Evolutionary conservation across 371 early-diverging fungal species (phyloP), one percentile per base, ranked within the genome.

Genomic region (Mortierella sp.): DNA sequence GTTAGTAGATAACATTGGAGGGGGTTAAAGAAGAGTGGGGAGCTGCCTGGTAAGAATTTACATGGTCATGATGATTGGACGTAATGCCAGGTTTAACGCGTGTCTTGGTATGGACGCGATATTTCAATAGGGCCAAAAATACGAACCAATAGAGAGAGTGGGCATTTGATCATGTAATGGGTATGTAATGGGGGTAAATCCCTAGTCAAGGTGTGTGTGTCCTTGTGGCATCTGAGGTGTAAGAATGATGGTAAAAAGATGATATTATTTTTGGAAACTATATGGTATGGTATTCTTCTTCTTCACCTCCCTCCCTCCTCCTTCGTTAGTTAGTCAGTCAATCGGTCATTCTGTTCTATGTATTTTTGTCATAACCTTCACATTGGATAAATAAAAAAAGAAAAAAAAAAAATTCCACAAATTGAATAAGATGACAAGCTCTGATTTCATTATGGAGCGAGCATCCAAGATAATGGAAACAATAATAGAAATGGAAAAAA

Each of bases 281-380:
- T 28, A 29, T 53, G 53, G 53, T 53, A 53, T 53, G 53, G n/a
- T 49, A 49, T 22, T 5, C 23, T 22, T 49, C 3, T 17, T 49
- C 23, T n/a, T 19, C 49, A 8, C n/a, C 40, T 13, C 15, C 2
- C 40, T 40, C 40, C 40, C 10, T 15, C 47, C 47, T 47, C n/a
- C 47, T 47, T 47, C 47, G 47, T 37, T n/a, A n/a, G n/a, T n/a
- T n/a, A n/a, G n/a, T n/a, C n/a, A n/a, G n/a, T n/a, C n/a, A n/a
- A n/a, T n/a, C n/a, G n/a, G 13, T 47, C 47, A n/a, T 53, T 12
- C 28, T 53, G 53, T 28, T 53, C 53, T 53, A 53, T 53, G 29
- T 23, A 19, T 15, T 40, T 40, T 47, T 53, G 53, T 29, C 17
- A 7, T 53, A 7, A 26, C 12, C 10, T 53, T 19, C 15, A 49